These are phyloP conservation scores for Gossypium ekmanianum DNA, from an alignment of 345 rosid genomes.

Conservation along the genomic window DNA sequence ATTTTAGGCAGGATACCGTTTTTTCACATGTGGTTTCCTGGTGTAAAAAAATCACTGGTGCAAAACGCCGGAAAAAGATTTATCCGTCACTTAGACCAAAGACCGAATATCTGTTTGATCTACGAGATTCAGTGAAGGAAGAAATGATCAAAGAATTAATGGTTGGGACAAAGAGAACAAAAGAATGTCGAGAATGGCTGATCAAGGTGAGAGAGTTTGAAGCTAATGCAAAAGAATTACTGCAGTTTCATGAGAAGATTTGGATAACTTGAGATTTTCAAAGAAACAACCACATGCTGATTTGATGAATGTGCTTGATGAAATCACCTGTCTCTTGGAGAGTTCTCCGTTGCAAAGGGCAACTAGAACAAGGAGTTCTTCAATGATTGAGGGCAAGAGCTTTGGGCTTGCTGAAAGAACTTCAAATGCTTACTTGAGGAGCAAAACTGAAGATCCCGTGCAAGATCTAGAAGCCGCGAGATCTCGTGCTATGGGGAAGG, in stretches of 20 bases:
- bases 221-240: not conserved
- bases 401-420: not conserved
- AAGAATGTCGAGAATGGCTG: slow-evolving; percentile 15
- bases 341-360: not conserved
- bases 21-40: slow-evolving; percentile 12
- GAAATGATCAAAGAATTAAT: slow-evolving; percentile 18
- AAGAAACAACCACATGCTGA: slow-evolving; percentile 3
- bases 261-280: not conserved
- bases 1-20: not conserved
- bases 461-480: not conserved
- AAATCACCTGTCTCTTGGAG: slow-evolving; percentile 15
- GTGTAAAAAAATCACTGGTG: not conserved
- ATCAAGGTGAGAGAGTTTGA: slow-evolving; percentile 16
- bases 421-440: slow-evolving; percentile 2
- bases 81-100: slow-evolving; percentile 8
- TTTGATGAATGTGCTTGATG: slow-evolving; percentile 14
- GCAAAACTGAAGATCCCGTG: not conserved
- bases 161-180: slow-evolving; percentile 8
- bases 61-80: not conserved
- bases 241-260: slow-evolving; percentile 1
- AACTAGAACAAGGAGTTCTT: not conserved
- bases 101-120: slow-evolving; percentile 14
- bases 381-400: not conserved
- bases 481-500: not conserved
- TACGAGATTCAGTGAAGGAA: slow-evolving; percentile 21